phyloP scores from a whole-genome alignment of 805 yeast genomes.

The Zygoascus flipseniorum region DNA sequence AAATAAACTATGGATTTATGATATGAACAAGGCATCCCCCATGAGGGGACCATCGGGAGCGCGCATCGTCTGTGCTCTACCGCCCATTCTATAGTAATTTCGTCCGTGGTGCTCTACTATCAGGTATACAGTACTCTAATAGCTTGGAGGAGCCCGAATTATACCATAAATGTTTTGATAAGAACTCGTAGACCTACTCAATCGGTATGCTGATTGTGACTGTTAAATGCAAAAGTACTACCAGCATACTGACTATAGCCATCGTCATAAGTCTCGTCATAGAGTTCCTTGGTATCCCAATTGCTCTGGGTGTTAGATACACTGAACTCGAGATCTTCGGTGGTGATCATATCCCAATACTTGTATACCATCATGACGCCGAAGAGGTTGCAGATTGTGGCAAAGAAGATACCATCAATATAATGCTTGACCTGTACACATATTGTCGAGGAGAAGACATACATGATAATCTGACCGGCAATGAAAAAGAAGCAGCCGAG shows the following conservation, averaged over 20 bases:
- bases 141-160: no score
- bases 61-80: no score
- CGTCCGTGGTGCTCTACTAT: no score
- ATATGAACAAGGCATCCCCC: no score
- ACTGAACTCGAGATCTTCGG: slow-evolving; percentile 88
- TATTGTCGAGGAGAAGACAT: slow-evolving; percentile 56
- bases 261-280: slow-evolving; percentile 22
- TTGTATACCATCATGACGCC: slow-evolving; percentile 92
- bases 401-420: slow-evolving; percentile 83
- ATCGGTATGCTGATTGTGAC: background rate
- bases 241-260: slow-evolving; percentile 27
- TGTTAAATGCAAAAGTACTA: slow-evolving; percentile 18
- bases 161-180: no score
- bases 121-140: no score
- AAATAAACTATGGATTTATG: no score
- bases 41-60: no score
- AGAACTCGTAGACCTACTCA: background rate
- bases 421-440: slow-evolving; percentile 76
- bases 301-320: slow-evolving; percentile 46
- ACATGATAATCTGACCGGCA: slow-evolving; percentile 70
- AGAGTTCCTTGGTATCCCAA: slow-evolving; percentile 29
- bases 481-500: slow-evolving; percentile 67
- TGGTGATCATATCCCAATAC: slow-evolving; percentile 93
- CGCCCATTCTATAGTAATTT: no score
- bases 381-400: slow-evolving; percentile 69